phyloP scores from a whole-genome alignment of 1,284 basidiomycete species.

The Naganishia cerealis region DNA sequence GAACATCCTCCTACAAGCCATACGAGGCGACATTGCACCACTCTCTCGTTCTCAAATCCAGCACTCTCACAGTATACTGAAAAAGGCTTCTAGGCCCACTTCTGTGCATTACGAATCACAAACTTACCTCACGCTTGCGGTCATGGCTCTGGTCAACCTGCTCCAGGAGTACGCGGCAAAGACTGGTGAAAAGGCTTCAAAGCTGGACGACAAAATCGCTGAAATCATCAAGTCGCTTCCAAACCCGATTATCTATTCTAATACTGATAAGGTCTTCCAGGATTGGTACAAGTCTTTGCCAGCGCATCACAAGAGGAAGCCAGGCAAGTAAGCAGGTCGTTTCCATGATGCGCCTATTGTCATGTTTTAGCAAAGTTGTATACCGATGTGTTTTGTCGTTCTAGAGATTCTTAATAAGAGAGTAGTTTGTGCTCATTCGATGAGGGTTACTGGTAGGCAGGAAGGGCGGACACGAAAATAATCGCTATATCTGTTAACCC shows the following conservation, averaged over 20 bases:
- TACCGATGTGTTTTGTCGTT: neutral
- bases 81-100: slow-evolving; percentile 66
- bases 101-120: slow-evolving; percentile 81
- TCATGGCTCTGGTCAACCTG: slow-evolving; percentile 83
- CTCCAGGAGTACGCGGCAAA: slow-evolving; percentile 75
- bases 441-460: no score
- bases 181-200: slow-evolving; percentile 65
- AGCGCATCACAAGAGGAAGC: slow-evolving; percentile 2
- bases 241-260: slow-evolving; percentile 78
- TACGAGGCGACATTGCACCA: slow-evolving; percentile 73
- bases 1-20: slow-evolving; percentile 83
- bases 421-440: no score
- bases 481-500: no score
- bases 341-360: neutral
- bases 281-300: slow-evolving; percentile 55
- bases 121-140: slow-evolving; percentile 86
- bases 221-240: slow-evolving; percentile 87
- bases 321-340: slow-evolving; percentile 1
- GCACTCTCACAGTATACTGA: slow-evolving; percentile 44
- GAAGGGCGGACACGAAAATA: no score
- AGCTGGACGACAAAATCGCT: slow-evolving; percentile 74
- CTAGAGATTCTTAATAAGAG: neutral
- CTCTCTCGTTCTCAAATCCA: slow-evolving; percentile 57
- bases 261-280: slow-evolving; percentile 86
- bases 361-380: slow-evolving; percentile 1